Base-by-base conservation (phyloP, 2,329 filamentous ascomycete genomes). In the Celoporthe dispersa region DNA sequence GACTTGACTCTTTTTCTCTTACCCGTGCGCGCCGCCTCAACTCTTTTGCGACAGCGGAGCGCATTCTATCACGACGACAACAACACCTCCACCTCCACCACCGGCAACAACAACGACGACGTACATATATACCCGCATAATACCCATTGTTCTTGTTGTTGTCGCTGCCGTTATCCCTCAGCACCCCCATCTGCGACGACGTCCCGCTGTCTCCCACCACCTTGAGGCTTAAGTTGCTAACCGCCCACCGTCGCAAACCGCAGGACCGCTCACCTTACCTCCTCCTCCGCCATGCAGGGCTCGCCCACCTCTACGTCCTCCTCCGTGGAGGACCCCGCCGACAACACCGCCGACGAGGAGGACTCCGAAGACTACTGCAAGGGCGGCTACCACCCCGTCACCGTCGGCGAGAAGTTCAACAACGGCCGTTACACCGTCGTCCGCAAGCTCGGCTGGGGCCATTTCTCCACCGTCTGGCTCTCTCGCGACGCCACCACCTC, bases 311-410 rank as follows among this genome's bases (percentile, higher is more conserved):
- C 92, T n/a, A 48, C 44, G 67, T 88, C 90, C 68, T 93, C 91
- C 71, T 92, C 92, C 62, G 90, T 89, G 75, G 94, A 95, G 82
- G 94, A 97, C 80, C 87, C 89, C 75, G 89, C 92, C 81, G 94
- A 98, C 77, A 94, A 96, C 79, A 97, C 95, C 53, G 95, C 94
- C 78, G 96, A 98, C 80, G 96, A 99, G 83, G 96, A 99, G 83
- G 96, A 99, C 82, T 97, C 94, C 63, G 95, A 98, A 82, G 96
- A 99, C 82, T 99, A 99, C 85, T 98, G 95, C 88, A 98, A 98
- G 83, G 96, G 96, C 77, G 96, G 96, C 72, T 99, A 98, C 81
- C 96, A 99, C 79, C 96, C 96, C 2, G 96, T 99, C 64, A 88
- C 90, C 76, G 92, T 98, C 71, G 96, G 96, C 76, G 96, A 99